Conservation (phyloP, 139 green algal species). For the Chlorella sp. region DNA sequence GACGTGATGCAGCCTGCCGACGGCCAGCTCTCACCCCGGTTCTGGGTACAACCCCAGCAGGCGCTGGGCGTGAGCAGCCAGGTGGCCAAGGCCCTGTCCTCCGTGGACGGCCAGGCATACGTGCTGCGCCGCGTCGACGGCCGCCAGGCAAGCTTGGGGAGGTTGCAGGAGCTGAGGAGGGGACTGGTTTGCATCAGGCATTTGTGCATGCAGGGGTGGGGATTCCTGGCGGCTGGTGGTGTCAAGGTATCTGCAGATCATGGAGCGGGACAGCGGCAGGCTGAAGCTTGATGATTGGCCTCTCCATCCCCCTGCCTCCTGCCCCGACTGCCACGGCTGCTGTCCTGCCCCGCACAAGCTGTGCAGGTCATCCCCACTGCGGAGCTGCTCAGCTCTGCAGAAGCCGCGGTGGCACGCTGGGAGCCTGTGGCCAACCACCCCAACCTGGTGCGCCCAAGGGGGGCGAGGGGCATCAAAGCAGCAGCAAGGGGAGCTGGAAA, state of each 20-base stretch:
- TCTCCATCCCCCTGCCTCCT: background rate
- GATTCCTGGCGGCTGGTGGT: no score
- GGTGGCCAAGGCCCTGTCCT: slow-evolving; percentile 78
- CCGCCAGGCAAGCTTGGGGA: slow-evolving; percentile 61
- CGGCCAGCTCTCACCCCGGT: no score
- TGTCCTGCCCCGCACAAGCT: slow-evolving; percentile 28
- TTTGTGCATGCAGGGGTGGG: no score
- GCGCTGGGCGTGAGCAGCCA: slow-evolving; percentile 45
- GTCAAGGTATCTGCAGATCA: no score
- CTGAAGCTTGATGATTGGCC: no score
- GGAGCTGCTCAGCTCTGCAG: slow-evolving; percentile 69
- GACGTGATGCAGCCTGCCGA: no score
- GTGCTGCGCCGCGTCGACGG: slow-evolving; percentile 75
- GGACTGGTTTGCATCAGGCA: no score
- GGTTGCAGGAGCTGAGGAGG: no score
- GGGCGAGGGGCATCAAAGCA: no score
- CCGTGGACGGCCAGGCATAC: slow-evolving; percentile 73
- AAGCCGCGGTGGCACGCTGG: slow-evolving; percentile 72
- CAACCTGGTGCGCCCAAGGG: slow-evolving; percentile 55
- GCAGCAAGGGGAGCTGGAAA: no score
- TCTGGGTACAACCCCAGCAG: background rate
- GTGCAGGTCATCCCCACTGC: slow-evolving; percentile 73
- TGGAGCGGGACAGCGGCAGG: no score
- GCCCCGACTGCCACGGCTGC: background rate
- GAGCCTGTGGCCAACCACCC: slow-evolving; percentile 70